Percentiles rank a stretch among this genome's conserved stretches.
phyloP scores from a whole-genome alignment of 139 green algal species.

The Tetraselmis chui region DNA sequence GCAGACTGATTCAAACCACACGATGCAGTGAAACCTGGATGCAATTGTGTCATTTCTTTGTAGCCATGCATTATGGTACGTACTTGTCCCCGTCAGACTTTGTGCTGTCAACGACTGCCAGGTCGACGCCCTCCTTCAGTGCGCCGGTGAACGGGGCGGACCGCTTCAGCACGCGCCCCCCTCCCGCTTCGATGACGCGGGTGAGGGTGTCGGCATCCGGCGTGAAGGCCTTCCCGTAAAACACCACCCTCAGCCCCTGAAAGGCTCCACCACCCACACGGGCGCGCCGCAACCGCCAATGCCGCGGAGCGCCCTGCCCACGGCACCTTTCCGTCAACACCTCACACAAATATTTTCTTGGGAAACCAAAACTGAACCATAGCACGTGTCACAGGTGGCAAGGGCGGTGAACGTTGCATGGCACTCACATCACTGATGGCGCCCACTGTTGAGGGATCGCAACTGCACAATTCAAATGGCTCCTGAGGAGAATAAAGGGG shows the following conservation, averaged over 20 bases:
- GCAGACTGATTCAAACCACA: too few species aligned
- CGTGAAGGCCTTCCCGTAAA: neutral
- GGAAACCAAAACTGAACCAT: neutral
- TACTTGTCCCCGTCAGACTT: neutral
- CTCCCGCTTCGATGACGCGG: neutral
- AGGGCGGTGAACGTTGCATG: neutral
- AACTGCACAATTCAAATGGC: neutral
- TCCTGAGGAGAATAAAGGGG: neutral
- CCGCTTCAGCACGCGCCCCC: neutral
- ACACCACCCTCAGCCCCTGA: neutral
- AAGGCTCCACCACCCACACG: neutral
- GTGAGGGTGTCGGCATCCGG: neutral
- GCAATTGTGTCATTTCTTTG: too few species aligned
- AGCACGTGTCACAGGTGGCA: neutral
- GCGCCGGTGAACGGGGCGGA: neutral
- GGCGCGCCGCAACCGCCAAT: neutral
- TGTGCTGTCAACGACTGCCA: neutral
- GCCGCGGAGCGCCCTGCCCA: neutral
- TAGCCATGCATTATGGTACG: too few species aligned
- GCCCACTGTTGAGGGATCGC: neutral
- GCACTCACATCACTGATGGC: neutral
- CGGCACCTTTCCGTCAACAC: too few species aligned
- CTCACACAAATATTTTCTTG: too few species aligned
- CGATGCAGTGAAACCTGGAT: too few species aligned
- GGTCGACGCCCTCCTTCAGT: neutral